Evolutionary conservation across 2,329 filamentous ascomycete genomes (phyloP).

Genomic region (Aspergillus cejpii): DNA sequence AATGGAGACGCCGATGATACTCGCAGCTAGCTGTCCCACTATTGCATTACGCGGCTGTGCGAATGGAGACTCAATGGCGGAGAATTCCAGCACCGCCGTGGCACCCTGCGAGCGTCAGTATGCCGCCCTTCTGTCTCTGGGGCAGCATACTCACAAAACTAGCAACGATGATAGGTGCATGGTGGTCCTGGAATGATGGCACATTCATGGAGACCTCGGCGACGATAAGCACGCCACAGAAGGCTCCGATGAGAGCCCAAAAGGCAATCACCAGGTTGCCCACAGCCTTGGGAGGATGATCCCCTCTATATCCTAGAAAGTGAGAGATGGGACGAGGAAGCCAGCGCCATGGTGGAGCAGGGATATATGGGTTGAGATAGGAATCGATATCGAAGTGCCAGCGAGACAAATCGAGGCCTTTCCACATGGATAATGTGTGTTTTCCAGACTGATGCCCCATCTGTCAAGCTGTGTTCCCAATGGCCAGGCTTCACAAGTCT

Average conservation of each 20-base stretch:
- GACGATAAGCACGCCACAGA: slow-evolving; percentile 55
- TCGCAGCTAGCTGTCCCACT: slow-evolving; percentile 59
- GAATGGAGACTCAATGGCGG: slow-evolving; percentile 63
- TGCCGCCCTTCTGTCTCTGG: background rate
- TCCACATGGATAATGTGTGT: background rate
- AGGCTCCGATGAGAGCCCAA: slow-evolving; percentile 61
- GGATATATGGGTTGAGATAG: slow-evolving; percentile 65
- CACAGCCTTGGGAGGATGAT: slow-evolving; percentile 30
- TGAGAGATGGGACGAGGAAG: slow-evolving; percentile 61
- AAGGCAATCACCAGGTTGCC: slow-evolving; percentile 55
- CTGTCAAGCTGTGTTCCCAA: background rate
- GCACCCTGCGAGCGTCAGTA: slow-evolving; percentile 51
- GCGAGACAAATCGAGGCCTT: slow-evolving; percentile 19
- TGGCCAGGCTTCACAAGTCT: background rate
- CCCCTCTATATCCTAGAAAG: slow-evolving; percentile 58
- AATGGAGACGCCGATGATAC: slow-evolving; percentile 55
- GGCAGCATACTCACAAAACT: slow-evolving; percentile 55
- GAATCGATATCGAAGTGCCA: slow-evolving; percentile 67
- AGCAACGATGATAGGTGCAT: slow-evolving; percentile 57
- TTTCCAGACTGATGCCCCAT: slow-evolving; percentile 5
- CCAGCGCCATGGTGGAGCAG: slow-evolving; percentile 55
- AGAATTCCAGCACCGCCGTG: slow-evolving; percentile 68
- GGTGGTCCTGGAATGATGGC: slow-evolving; percentile 47
- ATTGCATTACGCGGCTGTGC: slow-evolving; percentile 66
- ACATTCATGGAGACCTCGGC: slow-evolving; percentile 52